Conservation (phyloP, 192 early-diverging fungal genomes). For the Backusella macrospora region DNA sequence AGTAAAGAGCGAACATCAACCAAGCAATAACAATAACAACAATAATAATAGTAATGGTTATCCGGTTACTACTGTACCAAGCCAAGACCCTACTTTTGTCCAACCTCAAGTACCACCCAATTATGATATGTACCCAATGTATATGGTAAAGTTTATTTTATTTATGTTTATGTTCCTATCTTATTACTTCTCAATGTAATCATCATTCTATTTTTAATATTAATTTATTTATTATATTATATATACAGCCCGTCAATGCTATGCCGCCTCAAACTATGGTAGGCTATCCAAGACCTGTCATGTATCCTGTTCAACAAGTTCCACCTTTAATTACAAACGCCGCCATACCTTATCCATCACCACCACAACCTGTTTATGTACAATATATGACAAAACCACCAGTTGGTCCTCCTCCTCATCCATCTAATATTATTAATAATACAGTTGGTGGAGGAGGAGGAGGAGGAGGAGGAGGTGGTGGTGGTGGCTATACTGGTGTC, state of each 20-base stretch:
- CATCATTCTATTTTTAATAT: background rate
- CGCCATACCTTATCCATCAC: constrained; percentile 13
- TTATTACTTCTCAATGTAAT: background rate
- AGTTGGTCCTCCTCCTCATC: background rate
- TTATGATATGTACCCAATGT: constrained; percentile 20
- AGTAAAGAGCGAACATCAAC: background rate
- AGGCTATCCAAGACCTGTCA: background rate
- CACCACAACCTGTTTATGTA: constrained; percentile 12
- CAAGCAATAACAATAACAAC: too few species aligned
- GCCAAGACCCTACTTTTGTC: constrained; percentile 4
- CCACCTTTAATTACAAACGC: constrained; percentile 3
- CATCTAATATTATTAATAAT: background rate
- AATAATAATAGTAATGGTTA: background rate
- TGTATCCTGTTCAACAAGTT: constrained; percentile 13
- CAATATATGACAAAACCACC: constrained; percentile 10
- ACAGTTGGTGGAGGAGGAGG: background rate
- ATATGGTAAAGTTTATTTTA: constrained; percentile 5
- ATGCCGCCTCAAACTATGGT: background rate
- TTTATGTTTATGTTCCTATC: background rate
- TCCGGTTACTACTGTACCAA: background rate
- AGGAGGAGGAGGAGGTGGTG: too few species aligned
- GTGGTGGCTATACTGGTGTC: too few species aligned
- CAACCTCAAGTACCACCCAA: constrained; percentile 3
- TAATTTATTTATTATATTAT: background rate
- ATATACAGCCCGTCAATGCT: background rate